Evolutionary conservation across 805 yeast genomes (phyloP), one percentile per base, ranked within the genome.

Genomic region (Zygosaccharomyces kombuchaensis): DNA sequence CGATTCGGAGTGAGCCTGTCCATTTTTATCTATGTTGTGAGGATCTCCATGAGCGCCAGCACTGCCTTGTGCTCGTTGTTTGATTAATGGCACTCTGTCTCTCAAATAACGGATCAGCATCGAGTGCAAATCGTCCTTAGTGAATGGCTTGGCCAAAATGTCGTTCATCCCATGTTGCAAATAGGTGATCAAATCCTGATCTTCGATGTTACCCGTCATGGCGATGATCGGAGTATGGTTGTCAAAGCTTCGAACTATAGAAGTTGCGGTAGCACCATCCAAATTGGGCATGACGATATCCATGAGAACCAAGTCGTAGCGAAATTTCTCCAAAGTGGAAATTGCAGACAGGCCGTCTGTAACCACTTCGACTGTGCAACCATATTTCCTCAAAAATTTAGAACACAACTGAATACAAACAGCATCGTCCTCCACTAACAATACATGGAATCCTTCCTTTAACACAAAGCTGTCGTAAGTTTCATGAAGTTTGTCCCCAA

Each of bases 281-380:
- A 86, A 66, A 61, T 84, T 85, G 9, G 95, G 95, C 93, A 86
- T 86, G 17, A 86, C 91, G 43, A 86, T 86, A 67, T 86, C 95
- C 95, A 86, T 86, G 36, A 86, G 64, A 1, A 86, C 91, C 47
- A 86, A 68, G 65, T 84, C 95, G 58, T 81, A 86, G 55, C 82
- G 77, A 29, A 78, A 77, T 41, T 79, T 78, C 59, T 83, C 90
- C 25, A 85, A 77, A 0, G 81, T 83, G 27, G 81, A 76, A 36
- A 93, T 88, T 2, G 96, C 96, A 29, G 87, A 82, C 9, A 91
- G 68, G 0, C 99, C 99, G 68, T 91, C 97, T 4, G 88, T 84
- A 0, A 87, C 97, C 14, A 89, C 87, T 38, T 93, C 91, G 4
- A 91, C 96, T 10, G 88, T 81, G 63, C 96, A 90, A 0, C 97